Evolutionary conservation across 2,329 filamentous ascomycete species (phyloP).

Genomic region (Seiridium unicorne): DNA sequence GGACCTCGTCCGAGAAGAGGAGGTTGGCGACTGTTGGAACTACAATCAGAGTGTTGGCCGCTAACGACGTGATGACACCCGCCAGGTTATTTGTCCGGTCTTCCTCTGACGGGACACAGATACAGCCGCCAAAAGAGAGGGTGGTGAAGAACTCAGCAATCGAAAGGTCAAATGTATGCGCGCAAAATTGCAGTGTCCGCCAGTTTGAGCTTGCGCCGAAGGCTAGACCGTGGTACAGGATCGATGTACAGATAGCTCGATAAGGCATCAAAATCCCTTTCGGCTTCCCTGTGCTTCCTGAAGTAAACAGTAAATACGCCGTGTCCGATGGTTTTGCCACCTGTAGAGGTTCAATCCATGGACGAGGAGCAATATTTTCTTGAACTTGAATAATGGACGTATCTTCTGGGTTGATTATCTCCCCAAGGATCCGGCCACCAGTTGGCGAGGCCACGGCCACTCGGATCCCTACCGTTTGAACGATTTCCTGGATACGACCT

Average conservation of each 20-base stretch:
- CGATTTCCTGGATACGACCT: constrained; percentile 25
- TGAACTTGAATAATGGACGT: neutral
- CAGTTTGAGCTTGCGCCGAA: neutral
- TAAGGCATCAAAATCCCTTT: constrained; percentile 52
- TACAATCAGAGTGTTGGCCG: neutral
- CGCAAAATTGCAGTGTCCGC: constrained; percentile 44
- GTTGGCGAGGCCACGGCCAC: constrained; percentile 38
- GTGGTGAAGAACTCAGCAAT: constrained; percentile 53
- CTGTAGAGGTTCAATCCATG: constrained; percentile 21
- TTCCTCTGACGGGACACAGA: constrained; percentile 40
- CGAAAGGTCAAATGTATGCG: constrained; percentile 53
- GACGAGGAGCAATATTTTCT: neutral
- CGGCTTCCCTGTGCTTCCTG: constrained; percentile 54
- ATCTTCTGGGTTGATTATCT: neutral
- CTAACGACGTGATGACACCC: neutral
- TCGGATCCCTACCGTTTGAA: constrained; percentile 40
- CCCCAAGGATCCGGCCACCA: neutral
- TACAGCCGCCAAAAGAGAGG: constrained; percentile 46
- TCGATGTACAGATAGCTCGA: constrained; percentile 43
- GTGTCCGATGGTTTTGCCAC: constrained; percentile 40
- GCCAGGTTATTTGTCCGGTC: constrained; percentile 15
- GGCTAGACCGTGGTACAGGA: neutral
- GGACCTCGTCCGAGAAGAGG: constrained; percentile 5
- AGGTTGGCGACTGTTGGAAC: neutral
- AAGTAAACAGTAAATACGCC: constrained; percentile 62